Base-by-base conservation (phyloP, 1,284 basidiomycete species). In the Fomitopsis betulina region DNA sequence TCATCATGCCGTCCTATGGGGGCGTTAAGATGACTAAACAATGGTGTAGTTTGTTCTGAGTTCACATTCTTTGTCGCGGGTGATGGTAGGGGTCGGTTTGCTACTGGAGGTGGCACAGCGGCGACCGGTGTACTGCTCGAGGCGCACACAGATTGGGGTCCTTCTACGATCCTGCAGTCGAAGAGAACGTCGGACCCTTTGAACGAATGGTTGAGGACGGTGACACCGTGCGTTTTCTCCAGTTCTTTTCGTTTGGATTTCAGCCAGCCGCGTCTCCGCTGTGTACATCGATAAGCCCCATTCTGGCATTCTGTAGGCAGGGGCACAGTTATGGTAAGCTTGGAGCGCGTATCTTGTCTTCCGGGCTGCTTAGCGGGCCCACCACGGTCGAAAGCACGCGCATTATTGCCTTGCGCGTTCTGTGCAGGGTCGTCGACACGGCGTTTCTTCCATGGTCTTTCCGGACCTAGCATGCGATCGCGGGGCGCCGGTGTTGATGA, bases 241-340 rank as follows among this genome's bases (percentile, higher is more conserved):
- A 63, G 45, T 15, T 47, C 19, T 21, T 13, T 27, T 1, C 1
- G 27, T 25, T 47, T 47, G 5, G 45, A 27, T 52, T 52, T 25
- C 49, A 62, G 40, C 67, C 64, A 66, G 38, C 39, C 45, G 47
- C 58, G 56, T 56, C 60, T 61, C 21, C 61, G 52, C 9, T 50
- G 35, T 2, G 58, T 55, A 53, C n/a, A 51, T 7, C 61, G 54
- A 27, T 57, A 53, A 6, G 42, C 57, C 1, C 60, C 66, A 56
- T 56, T 60, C n/a, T 27, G 54, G 51, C 65, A 73, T 23, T 67
- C 57, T 2, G 19, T 49, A n/a, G 67, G 68, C 27, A 66, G 60
- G 30, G 56, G 58, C 10, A 58, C n/a, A 47, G 32, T 33, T 35
- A 55, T 47, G 30, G 30, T 30, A 12, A 58, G 12, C 25, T 61